Evolutionary conservation across 768 basidiomycete species (phyloP).

Genomic region (Naganishia vaughanmartiniae): DNA sequence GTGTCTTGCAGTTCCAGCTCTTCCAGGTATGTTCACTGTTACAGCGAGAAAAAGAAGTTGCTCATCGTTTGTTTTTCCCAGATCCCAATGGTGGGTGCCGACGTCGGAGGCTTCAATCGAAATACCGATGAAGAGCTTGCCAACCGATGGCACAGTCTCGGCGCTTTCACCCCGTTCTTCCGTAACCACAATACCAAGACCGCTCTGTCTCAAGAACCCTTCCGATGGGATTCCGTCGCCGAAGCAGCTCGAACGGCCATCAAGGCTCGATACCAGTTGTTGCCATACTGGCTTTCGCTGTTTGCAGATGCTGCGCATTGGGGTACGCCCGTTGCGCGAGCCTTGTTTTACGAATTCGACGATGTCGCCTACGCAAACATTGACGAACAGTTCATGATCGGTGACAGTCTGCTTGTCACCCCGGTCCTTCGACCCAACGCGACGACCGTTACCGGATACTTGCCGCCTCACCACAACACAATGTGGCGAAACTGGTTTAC

Average conservation of each 20-base stretch:
- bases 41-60: not conserved
- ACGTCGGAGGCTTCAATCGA: slow-evolving; percentile 59
- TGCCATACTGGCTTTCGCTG: slow-evolving; percentile 66
- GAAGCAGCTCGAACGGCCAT: slow-evolving; percentile 71
- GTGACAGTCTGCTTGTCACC: slow-evolving; percentile 68
- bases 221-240: slow-evolving; percentile 75
- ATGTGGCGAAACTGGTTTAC: slow-evolving; percentile 43
- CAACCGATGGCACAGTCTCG: slow-evolving; percentile 81
- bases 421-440: slow-evolving; percentile 71
- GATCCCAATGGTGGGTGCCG: slow-evolving; percentile 73
- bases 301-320: slow-evolving; percentile 36
- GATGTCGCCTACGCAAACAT: slow-evolving; percentile 56
- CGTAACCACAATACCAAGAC: slow-evolving; percentile 64
- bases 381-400: slow-evolving; percentile 66
- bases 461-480: slow-evolving; percentile 36
- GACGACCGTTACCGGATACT: slow-evolving; percentile 62
- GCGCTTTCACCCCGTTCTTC: slow-evolving; percentile 78
- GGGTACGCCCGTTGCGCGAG: slow-evolving; percentile 63
- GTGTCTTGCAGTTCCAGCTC: slow-evolving; percentile 75
- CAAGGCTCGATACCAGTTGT: slow-evolving; percentile 65
- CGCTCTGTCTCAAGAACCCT: slow-evolving; percentile 74
- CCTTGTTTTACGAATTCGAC: slow-evolving; percentile 77
- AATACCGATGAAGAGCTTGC: slow-evolving; percentile 79
- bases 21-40: slow-evolving; percentile 60
- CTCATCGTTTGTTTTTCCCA: slow-evolving; percentile 56